These are phyloP conservation scores for Vigna reflexopilosa DNA, from an alignment of 306 rosid species.

Conservation along the genomic window DNA sequence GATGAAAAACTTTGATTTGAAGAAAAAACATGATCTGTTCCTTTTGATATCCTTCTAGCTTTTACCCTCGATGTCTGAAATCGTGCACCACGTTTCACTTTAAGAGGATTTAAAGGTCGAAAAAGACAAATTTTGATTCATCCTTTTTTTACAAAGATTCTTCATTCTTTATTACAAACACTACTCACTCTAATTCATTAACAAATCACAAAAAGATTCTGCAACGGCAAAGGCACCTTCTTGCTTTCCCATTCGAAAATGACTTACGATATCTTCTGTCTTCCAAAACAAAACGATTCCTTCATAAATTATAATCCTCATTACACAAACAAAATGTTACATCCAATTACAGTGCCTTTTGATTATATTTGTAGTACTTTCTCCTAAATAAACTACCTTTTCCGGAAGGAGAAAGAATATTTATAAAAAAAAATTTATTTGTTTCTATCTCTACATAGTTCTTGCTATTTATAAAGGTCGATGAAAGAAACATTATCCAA, in stretches of 20 bases:
- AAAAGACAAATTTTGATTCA: slow-evolving; percentile 10
- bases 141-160: not conserved
- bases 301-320: not conserved
- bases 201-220: slow-evolving; percentile 1
- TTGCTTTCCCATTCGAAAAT: not conserved
- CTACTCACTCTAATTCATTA: no score
- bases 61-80: slow-evolving; percentile 12
- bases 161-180: not conserved
- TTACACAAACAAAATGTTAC: not conserved
- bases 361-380: not conserved
- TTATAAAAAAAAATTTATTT: no score
- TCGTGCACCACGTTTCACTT: slow-evolving; percentile 39
- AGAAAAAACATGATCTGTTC: not conserved
- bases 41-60: not conserved
- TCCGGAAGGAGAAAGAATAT: no score
- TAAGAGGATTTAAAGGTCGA: not conserved
- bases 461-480: no score
- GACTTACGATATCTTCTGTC: not conserved
- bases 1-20: not conserved
- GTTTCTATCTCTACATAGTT: no score
- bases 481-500: no score
- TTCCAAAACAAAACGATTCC: not conserved
- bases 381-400: not conserved
- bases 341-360: not conserved
- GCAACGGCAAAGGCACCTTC: slow-evolving; percentile 5